Base-by-base conservation (phyloP, 2,329 filamentous ascomycete species). In the Cladosporium sp. region DNA sequence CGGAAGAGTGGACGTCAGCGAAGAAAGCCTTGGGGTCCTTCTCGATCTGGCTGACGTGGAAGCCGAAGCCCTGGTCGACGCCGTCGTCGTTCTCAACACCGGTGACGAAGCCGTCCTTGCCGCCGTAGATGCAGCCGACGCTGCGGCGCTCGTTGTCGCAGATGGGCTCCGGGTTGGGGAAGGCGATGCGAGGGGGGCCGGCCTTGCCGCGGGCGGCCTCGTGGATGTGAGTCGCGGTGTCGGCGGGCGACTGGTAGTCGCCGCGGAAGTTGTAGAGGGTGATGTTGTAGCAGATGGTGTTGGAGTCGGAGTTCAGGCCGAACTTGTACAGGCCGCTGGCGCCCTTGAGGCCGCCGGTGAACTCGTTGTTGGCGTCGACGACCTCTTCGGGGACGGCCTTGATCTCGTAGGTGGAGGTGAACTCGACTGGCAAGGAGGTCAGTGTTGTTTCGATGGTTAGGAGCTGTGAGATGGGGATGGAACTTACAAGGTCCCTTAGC, bases 171-270 rank as follows among this genome's bases (percentile, higher is more conserved):
- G 75, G 75, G 66, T 79, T 76, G 22, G 76, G 73, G 60, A 79
- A 76, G 4, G 72, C 73, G 52, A 79, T 68, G 58, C 77, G 70
- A 47, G 77, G 78, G 32, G 78, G 77, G 7, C 79, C 78, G 17
- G 71, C 58, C 45, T 63, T 65, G 54, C 77, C 77, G 48, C 64
- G 67, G n/a, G 57, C 61, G 7, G 65, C 76, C 63, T 80, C 66
- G 64, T 80, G 78, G 55, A 81, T 76, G 62, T 80, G 78, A 1
- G 78, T 81, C n/a, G 78, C 74, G 5, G 77, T 79, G 22, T 63
- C 57, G 36, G 79, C 78, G 0, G 70, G 68, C 11, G 76, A 80
- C 56, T 71, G 59, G 60, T 78, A 81, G 2, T 73, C 64, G 47
- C 78, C 78, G 22, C 67, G 68, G 61, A 80, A 76, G 53, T 69